Evolutionary conservation across 345 rosid species (phyloP).

Genomic region (Punica granatum): DNA sequence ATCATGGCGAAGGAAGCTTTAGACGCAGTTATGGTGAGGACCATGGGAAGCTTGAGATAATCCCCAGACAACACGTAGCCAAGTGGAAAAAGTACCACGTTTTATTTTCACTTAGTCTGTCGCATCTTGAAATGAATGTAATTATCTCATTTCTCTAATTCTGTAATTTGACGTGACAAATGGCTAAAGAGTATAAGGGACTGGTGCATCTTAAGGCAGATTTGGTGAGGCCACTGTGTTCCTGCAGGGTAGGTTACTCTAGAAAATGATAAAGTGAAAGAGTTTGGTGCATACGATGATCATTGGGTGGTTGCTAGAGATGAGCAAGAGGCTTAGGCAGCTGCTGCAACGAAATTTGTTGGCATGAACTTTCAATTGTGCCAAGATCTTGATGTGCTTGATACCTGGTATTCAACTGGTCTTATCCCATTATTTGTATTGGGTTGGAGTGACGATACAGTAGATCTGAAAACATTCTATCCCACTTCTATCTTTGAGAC

Average conservation of each 20-base stretch:
- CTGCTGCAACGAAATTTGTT: constrained; percentile 48
- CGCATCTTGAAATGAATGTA: not conserved
- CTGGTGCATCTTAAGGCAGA: constrained; percentile 96
- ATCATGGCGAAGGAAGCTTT: constrained; percentile 74
- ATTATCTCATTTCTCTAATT: not conserved
- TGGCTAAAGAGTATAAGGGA: constrained; percentile 97
- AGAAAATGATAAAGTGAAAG: constrained; percentile 68
- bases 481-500: constrained; percentile 95
- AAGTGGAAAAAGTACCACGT: constrained; percentile 75
- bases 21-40: constrained; percentile 51
- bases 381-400: constrained; percentile 95
- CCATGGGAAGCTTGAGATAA: constrained; percentile 60
- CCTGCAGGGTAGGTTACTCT: constrained; percentile 89
- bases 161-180: constrained; percentile 30
- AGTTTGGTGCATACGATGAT: constrained; percentile 68
- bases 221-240: constrained; percentile 96
- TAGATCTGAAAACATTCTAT: constrained; percentile 73
- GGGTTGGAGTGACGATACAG: constrained; percentile 94
- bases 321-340: constrained; percentile 54
- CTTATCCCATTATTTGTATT: constrained; percentile 71
- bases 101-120: not conserved
- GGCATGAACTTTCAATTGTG: constrained; percentile 65
- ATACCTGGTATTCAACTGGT: constrained; percentile 97
- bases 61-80: constrained; percentile 82
- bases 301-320: constrained; percentile 83